phyloP scores from a whole-genome alignment of 495 filamentous ascomycete species.

The Penicillium herquei region DNA sequence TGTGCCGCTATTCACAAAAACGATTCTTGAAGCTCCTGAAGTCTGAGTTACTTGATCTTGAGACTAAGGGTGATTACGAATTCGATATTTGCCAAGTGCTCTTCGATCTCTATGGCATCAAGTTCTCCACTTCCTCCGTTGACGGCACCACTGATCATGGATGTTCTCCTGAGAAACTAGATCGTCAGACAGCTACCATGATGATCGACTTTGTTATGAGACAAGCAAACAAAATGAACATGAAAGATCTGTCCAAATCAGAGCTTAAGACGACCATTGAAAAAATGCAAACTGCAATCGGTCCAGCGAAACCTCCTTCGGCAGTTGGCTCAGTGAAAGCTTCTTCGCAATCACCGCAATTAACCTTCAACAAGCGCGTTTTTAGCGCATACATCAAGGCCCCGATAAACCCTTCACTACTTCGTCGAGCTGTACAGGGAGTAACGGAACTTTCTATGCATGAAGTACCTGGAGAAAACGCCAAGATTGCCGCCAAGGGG shows the following conservation, averaged over 20 bases:
- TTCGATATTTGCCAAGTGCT: constrained; percentile 80
- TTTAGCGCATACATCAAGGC: constrained; percentile 73
- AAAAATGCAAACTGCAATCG: constrained; percentile 76
- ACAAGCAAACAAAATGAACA: constrained; percentile 77
- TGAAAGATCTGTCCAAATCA: constrained; percentile 87
- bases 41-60: constrained; percentile 66
- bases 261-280: constrained; percentile 87
- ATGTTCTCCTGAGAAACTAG: constrained; percentile 70
- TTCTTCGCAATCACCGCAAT: constrained; percentile 62
- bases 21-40: constrained; percentile 87
- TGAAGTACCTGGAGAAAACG: constrained; percentile 48
- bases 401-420: constrained; percentile 76
- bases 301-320: constrained; percentile 57
- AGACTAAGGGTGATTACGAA: constrained; percentile 67
- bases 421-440: constrained; percentile 76
- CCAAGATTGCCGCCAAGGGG: constrained; percentile 70
- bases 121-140: constrained; percentile 68
- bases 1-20: constrained; percentile 81
- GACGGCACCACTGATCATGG: constrained; percentile 71
- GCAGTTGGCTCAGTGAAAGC: constrained; percentile 65
- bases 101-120: constrained; percentile 84
- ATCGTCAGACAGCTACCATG: constrained; percentile 69
- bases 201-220: constrained; percentile 79
- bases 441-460: constrained; percentile 60
- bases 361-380: constrained; percentile 71